These are phyloP conservation scores for Danielozyma ontarioensis DNA, from an alignment of 805 yeast species.

Conservation along the genomic window DNA sequence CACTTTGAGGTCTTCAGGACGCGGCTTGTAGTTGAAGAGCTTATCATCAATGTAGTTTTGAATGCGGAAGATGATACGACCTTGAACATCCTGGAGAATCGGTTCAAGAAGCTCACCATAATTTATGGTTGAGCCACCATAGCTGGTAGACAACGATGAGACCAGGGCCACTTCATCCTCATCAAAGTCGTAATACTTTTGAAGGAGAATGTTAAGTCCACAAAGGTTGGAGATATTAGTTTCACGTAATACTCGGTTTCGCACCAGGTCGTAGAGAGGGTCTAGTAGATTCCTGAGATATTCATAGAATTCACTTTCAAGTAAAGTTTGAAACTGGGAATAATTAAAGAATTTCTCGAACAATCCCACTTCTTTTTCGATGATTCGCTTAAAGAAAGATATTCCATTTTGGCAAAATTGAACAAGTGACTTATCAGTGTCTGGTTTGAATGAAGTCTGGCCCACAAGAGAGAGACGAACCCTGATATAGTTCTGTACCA, in stretches of 20 bases:
- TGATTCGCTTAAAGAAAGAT: conserved; percentile 52
- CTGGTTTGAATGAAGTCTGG: conserved; percentile 28
- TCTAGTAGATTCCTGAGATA: conserved; percentile 68
- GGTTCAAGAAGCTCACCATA: conserved; percentile 64
- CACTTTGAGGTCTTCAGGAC: conserved; percentile 61
- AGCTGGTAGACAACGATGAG: conserved; percentile 14
- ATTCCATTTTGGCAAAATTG: conserved; percentile 60
- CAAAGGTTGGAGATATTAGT: conserved; percentile 62
- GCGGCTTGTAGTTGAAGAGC: conserved; percentile 62
- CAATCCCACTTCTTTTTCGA: conserved; percentile 56
- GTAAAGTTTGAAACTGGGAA: conserved; percentile 18
- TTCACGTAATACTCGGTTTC: conserved; percentile 68
- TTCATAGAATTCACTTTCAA: conserved; percentile 34
- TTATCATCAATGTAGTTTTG: conserved; percentile 68
- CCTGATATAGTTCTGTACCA: conserved; percentile 57
- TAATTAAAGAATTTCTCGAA: conserved; percentile 49
- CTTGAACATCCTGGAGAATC: conserved; percentile 70
- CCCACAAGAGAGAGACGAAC: conserved; percentile 42
- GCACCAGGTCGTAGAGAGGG: conserved; percentile 67
- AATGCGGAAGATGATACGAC: conserved; percentile 73
- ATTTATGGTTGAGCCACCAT: conserved; percentile 28
- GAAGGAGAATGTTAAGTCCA: conserved; percentile 67
- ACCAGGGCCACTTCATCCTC: conserved; percentile 23
- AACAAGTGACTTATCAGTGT: conserved; percentile 35
- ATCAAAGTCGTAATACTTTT: conserved; percentile 62